These are phyloP conservation scores for Ceratopteris richardii DNA, from an alignment of 75 land plant species.

Conservation along the genomic window DNA sequence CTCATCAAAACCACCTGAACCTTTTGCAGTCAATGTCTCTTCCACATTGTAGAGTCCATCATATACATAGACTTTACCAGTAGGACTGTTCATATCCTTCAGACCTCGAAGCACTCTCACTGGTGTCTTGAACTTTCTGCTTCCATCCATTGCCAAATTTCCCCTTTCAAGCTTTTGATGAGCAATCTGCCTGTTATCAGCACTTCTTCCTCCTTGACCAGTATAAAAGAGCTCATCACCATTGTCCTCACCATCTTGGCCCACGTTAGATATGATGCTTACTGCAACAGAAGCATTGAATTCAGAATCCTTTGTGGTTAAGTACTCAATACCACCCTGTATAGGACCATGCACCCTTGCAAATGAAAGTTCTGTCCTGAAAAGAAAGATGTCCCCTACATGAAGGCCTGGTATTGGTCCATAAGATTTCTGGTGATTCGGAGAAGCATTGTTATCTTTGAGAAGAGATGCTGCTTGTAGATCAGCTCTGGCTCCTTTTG, in stretches of 20 bases:
- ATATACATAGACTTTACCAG: conserved; percentile 47
- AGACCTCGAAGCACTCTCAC: conserved; percentile 55
- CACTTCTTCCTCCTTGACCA: conserved; percentile 56
- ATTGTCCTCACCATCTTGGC: conserved; percentile 51
- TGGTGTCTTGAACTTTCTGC: conserved; percentile 31
- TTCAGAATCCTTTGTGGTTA: conserved; percentile 18
- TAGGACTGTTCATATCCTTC: conserved; percentile 19
- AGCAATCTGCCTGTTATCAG: conserved; percentile 16
- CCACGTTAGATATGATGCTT: conserved; percentile 55
- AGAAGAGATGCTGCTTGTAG: conserved; percentile 32
- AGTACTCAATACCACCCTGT: conserved; percentile 67
- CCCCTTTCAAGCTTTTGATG: conserved; percentile 81
- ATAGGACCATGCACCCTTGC: conserved; percentile 52
- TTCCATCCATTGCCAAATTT: conserved; percentile 61
- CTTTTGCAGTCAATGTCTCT: conserved; percentile 48
- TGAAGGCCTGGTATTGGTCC: conserved; percentile 40
- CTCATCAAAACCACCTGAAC: conserved; percentile 42
- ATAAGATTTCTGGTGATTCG: conserved; percentile 27
- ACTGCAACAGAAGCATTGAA: conserved; percentile 50
- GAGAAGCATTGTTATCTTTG: conserved; percentile 23
- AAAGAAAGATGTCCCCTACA: conserved; percentile 61
- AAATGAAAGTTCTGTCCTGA: conserved; percentile 54
- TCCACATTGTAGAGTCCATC: conserved; percentile 67
- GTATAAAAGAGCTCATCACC: conserved; percentile 46
- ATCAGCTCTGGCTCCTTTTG: conserved; percentile 20